Evolutionary conservation across 495 filamentous ascomycete genomes (phyloP).

Genomic region (Penicillium mononematosum): DNA sequence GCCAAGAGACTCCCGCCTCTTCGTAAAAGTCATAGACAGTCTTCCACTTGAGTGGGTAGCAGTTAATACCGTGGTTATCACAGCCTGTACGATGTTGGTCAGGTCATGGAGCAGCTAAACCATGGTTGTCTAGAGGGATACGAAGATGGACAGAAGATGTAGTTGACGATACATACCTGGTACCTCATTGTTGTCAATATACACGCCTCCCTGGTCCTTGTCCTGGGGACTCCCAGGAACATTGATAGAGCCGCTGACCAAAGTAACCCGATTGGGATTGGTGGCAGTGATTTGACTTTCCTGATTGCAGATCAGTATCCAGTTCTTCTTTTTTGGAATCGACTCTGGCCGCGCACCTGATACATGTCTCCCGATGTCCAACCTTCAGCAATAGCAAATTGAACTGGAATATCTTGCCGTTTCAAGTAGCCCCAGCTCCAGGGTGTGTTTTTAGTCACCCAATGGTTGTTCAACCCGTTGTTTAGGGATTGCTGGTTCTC

Average conservation of each 20-base stretch:
- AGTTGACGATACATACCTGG: conserved; percentile 31
- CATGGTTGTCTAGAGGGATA: background rate
- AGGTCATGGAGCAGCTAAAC: background rate
- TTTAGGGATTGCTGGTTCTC: conserved; percentile 53
- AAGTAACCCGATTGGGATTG: conserved; percentile 55
- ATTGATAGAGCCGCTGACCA: conserved; percentile 54
- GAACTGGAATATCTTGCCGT: conserved; percentile 50
- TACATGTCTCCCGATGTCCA: conserved; percentile 59
- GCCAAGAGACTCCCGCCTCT: conserved; percentile 54
- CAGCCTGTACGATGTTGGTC: conserved; percentile 33
- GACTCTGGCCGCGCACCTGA: conserved; percentile 29
- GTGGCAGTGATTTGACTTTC: conserved; percentile 54
- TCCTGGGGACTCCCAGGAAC: conserved; percentile 50
- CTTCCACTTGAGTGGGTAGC: conserved; percentile 56
- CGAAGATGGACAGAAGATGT: background rate
- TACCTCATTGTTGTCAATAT: conserved; percentile 57
- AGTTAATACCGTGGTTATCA: conserved; percentile 44
- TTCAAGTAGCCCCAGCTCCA: conserved; percentile 54
- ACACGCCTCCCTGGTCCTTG: conserved; percentile 46
- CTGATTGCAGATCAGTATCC: conserved; percentile 19
- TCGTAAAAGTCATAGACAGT: conserved; percentile 53
- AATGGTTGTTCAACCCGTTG: conserved; percentile 50
- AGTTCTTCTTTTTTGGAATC: background rate
- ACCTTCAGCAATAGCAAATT: conserved; percentile 54
- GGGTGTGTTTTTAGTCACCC: conserved; percentile 53